These are phyloP conservation scores for Glycine latifolia DNA, from an alignment of 306 rosid species.

Conservation along the genomic window DNA sequence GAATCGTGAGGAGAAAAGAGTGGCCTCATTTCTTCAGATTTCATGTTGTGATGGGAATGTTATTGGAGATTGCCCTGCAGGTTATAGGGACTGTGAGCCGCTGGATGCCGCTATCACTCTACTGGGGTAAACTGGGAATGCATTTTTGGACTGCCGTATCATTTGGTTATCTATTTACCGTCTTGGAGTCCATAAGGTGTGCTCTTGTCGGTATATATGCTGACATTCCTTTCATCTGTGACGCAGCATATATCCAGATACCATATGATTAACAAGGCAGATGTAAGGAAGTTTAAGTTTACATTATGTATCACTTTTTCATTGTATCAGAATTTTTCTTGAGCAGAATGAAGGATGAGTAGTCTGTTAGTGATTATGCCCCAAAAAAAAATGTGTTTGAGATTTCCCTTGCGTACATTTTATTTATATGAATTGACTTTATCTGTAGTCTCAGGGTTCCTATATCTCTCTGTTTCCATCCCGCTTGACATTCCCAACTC, in stretches of 20 bases:
- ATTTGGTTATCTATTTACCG: slow-evolving; percentile 75
- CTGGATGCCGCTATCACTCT: slow-evolving; percentile 83
- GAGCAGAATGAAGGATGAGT: neutral
- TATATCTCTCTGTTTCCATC: neutral
- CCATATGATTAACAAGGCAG: slow-evolving; percentile 73
- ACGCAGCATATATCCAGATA: slow-evolving; percentile 93
- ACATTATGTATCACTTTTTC: neutral
- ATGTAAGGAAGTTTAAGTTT: slow-evolving; percentile 27
- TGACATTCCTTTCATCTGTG: slow-evolving; percentile 84
- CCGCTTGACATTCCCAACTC: neutral
- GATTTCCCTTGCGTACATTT: slow-evolving; percentile 33
- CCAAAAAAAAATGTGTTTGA: slow-evolving; percentile 10
- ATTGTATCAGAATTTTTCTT: neutral
- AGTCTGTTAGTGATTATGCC: slow-evolving; percentile 24
- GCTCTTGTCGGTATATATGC: slow-evolving; percentile 95
- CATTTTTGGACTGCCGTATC: slow-evolving; percentile 86
- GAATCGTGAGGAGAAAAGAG: slow-evolving; percentile 91
- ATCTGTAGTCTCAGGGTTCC: neutral
- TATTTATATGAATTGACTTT: neutral
- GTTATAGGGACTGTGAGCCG: slow-evolving; percentile 90
- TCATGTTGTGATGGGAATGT: slow-evolving; percentile 95
- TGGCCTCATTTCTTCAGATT: slow-evolving; percentile 98
- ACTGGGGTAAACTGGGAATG: slow-evolving; percentile 94
- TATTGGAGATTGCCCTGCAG: slow-evolving; percentile 89
- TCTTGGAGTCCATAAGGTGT: slow-evolving; percentile 79